A percentile compares a stretch with the other conserved stretches of the same genome.
Conservation (phyloP, 108 stramenopile species). For the Conticribra guillardii region DNA sequence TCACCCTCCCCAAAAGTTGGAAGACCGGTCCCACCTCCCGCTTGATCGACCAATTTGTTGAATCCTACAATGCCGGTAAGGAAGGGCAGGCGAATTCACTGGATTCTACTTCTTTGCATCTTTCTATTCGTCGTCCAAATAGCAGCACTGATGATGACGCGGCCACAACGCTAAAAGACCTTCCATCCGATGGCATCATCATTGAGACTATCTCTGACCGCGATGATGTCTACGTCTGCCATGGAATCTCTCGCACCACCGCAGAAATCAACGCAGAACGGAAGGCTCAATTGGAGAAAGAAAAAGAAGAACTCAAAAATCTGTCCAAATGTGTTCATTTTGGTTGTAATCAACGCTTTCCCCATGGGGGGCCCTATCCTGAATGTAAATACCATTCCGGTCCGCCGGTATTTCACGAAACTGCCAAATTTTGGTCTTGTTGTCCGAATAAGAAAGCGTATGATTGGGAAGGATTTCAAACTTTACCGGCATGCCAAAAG, state of each 20-base stretch:
- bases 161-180: slow-evolving; percentile 18
- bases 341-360: slow-evolving; percentile 87
- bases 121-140: slow-evolving; percentile 50
- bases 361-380: slow-evolving; percentile 77
- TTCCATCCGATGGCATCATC: slow-evolving; percentile 78
- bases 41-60: slow-evolving; percentile 77
- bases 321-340: slow-evolving; percentile 82
- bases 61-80: slow-evolving; percentile 81
- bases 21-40: slow-evolving; percentile 80
- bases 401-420: slow-evolving; percentile 98
- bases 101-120: slow-evolving; percentile 53
- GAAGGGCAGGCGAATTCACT: slow-evolving; percentile 60
- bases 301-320: slow-evolving; percentile 48
- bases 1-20: slow-evolving; percentile 91
- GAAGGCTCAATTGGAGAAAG: slow-evolving; percentile 44
- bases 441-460: slow-evolving; percentile 90
- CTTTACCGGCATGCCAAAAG: slow-evolving; percentile 74
- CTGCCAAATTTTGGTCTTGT: slow-evolving; percentile 97
- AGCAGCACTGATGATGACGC: slow-evolving; percentile 11
- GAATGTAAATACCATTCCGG: slow-evolving; percentile 86
- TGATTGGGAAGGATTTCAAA: slow-evolving; percentile 88
- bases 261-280: slow-evolving; percentile 55
- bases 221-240: slow-evolving; percentile 76
- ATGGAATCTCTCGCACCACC: slow-evolving; percentile 63
- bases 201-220: slow-evolving; percentile 76